A percentile compares a stretch with the other conserved stretches of the same genome.
phyloP scores from a whole-genome alignment of 352 stramenopile species.

The Globisporangium echinulatum region DNA sequence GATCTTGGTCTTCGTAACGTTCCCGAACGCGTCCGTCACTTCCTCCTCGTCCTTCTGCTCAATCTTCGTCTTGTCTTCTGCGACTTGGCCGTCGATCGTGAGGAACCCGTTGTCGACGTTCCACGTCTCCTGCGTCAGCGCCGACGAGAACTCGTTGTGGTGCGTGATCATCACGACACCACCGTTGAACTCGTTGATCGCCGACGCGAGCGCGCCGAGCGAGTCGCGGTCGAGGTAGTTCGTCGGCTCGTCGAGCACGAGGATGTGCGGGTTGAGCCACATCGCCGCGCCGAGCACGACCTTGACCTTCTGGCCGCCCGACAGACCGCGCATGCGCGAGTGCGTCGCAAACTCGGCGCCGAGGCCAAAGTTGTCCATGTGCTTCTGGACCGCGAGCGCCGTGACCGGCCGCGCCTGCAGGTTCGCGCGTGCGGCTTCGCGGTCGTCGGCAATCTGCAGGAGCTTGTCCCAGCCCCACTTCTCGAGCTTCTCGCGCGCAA shows the following conservation, averaged over 20 bases:
- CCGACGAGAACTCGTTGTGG: constrained; percentile 95
- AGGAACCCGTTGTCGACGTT: constrained; percentile 88
- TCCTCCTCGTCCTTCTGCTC: constrained; percentile 88
- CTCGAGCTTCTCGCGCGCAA: constrained; percentile 91
- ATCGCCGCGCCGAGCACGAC: constrained; percentile 95
- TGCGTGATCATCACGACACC: constrained; percentile 98
- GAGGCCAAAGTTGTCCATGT: constrained; percentile 96
- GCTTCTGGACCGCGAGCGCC: constrained; percentile 94
- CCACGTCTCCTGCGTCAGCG: constrained; percentile 93
- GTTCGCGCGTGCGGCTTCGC: constrained; percentile 90
- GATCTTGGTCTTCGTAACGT: constrained; percentile 83
- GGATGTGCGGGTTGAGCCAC: constrained; percentile 95
- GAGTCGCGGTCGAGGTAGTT: constrained; percentile 97
- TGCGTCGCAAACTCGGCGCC: constrained; percentile 96
- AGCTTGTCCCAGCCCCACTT: constrained; percentile 97
- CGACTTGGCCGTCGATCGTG: constrained; percentile 74
- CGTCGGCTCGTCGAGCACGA: constrained; percentile 94
- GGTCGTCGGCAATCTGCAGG: constrained; percentile 94
- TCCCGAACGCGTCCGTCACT: constrained; percentile 74
- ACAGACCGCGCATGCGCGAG: constrained; percentile 97
- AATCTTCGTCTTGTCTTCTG: constrained; percentile 88
- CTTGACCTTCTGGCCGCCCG: constrained; percentile 98
- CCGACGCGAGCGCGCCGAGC: constrained; percentile 92
- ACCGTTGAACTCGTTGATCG: constrained; percentile 96
- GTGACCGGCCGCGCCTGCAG: constrained; percentile 92